phyloP scores from a whole-genome alignment of 2,329 filamentous ascomycete genomes.

The Penicillium sumatraense region DNA sequence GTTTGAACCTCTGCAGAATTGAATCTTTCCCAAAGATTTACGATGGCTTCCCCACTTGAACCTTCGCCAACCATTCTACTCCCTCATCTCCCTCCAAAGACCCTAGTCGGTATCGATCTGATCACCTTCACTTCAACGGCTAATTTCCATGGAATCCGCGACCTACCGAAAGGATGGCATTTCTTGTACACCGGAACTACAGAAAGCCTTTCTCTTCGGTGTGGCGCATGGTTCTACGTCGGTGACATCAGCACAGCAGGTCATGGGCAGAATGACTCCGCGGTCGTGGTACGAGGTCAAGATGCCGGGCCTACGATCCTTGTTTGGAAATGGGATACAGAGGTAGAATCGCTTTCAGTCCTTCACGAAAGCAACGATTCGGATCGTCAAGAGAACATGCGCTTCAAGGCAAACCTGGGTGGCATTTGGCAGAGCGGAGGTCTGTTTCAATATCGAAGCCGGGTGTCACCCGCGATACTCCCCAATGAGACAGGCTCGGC shows the following conservation, averaged over 20 bases:
- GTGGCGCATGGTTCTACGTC: slow-evolving; percentile 65
- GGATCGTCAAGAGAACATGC: slow-evolving; percentile 53
- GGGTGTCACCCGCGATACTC: slow-evolving; percentile 49
- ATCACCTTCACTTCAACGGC: slow-evolving; percentile 67
- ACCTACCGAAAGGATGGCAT: slow-evolving; percentile 62
- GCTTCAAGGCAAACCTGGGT: slow-evolving; percentile 61
- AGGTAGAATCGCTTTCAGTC: slow-evolving; percentile 42
- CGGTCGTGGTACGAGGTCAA: slow-evolving; percentile 15
- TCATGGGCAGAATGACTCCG: slow-evolving; percentile 16
- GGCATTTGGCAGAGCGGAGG: slow-evolving; percentile 58
- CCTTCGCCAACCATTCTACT: slow-evolving; percentile 50
- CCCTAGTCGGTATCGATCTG: slow-evolving; percentile 57
- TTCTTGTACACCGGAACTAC: slow-evolving; percentile 66
- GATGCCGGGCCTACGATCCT: slow-evolving; percentile 48
- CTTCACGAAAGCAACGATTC: slow-evolving; percentile 37
- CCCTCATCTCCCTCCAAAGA: slow-evolving; percentile 50
- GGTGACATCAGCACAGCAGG: slow-evolving; percentile 37
- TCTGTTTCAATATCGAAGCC: slow-evolving; percentile 47
- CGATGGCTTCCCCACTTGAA: slow-evolving; percentile 27
- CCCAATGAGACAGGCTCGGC: slow-evolving; percentile 36
- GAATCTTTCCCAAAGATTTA: too few species aligned
- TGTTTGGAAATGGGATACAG: slow-evolving; percentile 60
- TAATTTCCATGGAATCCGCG: slow-evolving; percentile 65
- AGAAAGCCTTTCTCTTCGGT: slow-evolving; percentile 62
- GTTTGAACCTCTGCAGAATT: background rate